phyloP scores from a whole-genome alignment of 768 basidiomycete species.

The Tylopilus plumbeoviolaceoides region DNA sequence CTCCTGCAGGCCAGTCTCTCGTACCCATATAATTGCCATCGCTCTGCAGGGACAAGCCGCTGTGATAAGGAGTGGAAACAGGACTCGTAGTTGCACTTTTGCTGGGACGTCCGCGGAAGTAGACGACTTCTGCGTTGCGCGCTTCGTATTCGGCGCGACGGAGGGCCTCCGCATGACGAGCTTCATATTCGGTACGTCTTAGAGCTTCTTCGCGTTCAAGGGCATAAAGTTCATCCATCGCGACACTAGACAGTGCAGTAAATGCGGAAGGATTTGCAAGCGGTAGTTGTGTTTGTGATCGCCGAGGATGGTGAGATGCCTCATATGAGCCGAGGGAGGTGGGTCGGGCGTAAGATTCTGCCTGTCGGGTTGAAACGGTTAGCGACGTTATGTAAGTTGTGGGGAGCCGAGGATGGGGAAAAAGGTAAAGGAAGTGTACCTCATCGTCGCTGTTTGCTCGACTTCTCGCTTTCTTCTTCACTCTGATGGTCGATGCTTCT shows the following conservation, averaged over 20 bases:
- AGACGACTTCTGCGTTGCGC: constrained; percentile 44
- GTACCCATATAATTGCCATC: constrained; percentile 43
- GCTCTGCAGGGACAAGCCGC: constrained; percentile 17
- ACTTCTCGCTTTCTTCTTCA: constrained; percentile 77
- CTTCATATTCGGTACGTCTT: constrained; percentile 84
- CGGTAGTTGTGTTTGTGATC: constrained; percentile 25
- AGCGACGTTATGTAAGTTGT: constrained; percentile 26
- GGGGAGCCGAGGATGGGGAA: constrained; percentile 22
- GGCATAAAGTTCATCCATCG: constrained; percentile 86
- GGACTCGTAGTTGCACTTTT: constrained; percentile 73
- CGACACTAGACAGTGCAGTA: constrained; percentile 66
- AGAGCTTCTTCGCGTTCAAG: constrained; percentile 84
- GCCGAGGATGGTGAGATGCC: constrained; percentile 25
- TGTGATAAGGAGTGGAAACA: constrained; percentile 41
- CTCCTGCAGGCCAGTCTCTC: constrained; percentile 32
- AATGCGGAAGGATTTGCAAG: constrained; percentile 46
- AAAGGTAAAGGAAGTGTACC: constrained; percentile 44
- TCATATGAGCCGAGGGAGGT: constrained; percentile 49
- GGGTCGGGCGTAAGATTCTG: constrained; percentile 56
- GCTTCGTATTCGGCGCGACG: constrained; percentile 62
- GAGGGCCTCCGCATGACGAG: constrained; percentile 64
- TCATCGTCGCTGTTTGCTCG: constrained; percentile 81
- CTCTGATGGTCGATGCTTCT: constrained; percentile 33
- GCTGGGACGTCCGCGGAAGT: constrained; percentile 37
- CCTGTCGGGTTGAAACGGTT: constrained; percentile 31